Percentiles rank a stretch among this genome's conserved stretches.
Conservation (phyloP, 805 yeast species). For the Grigorovia humatica region DNA sequence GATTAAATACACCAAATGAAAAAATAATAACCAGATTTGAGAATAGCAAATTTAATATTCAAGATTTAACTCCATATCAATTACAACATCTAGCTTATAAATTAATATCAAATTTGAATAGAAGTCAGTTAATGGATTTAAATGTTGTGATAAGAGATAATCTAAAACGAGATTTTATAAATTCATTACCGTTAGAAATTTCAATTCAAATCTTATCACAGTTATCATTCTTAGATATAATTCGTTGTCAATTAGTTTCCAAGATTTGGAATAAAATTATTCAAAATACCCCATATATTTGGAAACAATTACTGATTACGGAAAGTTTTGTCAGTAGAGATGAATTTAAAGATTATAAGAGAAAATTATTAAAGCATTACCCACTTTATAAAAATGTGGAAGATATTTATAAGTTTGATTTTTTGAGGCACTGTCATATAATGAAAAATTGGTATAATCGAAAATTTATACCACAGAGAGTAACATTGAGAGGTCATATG, state of each 20-base stretch:
- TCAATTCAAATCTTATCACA: slow-evolving; percentile 51
- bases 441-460: slow-evolving; percentile 76
- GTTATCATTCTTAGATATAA: slow-evolving; percentile 53
- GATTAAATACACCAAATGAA: slow-evolving; percentile 11
- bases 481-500: slow-evolving; percentile 61
- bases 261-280: slow-evolving; percentile 60
- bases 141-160: slow-evolving; percentile 23
- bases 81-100: slow-evolving; percentile 20
- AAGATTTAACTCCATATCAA: slow-evolving; percentile 1
- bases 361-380: slow-evolving; percentile 17
- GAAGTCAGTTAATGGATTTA: slow-evolving; percentile 25
- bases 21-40: neutral
- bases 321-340: slow-evolving; percentile 49
- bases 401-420: slow-evolving; percentile 33
- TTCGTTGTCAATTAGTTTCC: slow-evolving; percentile 54
- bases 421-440: slow-evolving; percentile 68
- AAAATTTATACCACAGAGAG: slow-evolving; percentile 52
- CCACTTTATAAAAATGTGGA: slow-evolving; percentile 21
- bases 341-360: slow-evolving; percentile 33
- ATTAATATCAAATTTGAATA: slow-evolving; percentile 16
- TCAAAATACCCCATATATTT: slow-evolving; percentile 47
- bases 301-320: slow-evolving; percentile 54
- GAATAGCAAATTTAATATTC: neutral
- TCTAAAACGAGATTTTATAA: slow-evolving; percentile 63
- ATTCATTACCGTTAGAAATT: slow-evolving; percentile 66